Percentiles rank a stretch among this genome's conserved stretches.
These are phyloP conservation scores for Exsudoporus frostii DNA, from an alignment of 768 basidiomycete genomes.

Conservation along the genomic window DNA sequence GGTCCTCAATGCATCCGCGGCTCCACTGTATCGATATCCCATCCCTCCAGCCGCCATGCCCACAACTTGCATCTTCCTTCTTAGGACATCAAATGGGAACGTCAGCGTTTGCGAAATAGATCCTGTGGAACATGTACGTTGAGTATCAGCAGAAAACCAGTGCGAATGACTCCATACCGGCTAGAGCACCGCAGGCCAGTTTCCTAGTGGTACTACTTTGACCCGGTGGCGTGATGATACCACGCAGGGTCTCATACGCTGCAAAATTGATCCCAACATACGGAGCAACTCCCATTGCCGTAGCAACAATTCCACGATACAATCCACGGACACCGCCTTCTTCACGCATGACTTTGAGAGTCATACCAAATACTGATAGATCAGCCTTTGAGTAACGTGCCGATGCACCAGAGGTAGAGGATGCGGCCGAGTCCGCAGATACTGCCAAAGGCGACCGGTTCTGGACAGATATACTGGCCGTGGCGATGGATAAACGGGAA, in stretches of 20 bases:
- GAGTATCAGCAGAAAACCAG: not conserved
- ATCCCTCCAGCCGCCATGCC: slow-evolving; percentile 65
- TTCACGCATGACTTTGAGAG: slow-evolving; percentile 82
- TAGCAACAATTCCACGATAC: slow-evolving; percentile 82
- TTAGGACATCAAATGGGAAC: slow-evolving; percentile 92
- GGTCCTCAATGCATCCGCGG: slow-evolving; percentile 68
- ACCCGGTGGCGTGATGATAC: slow-evolving; percentile 77
- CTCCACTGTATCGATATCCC: slow-evolving; percentile 72
- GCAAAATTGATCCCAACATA: slow-evolving; percentile 92
- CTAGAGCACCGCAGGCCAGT: slow-evolving; percentile 81
- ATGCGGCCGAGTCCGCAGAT: slow-evolving; percentile 27
- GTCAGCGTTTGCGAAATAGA: slow-evolving; percentile 91
- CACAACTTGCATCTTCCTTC: slow-evolving; percentile 93
- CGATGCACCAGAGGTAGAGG: slow-evolving; percentile 50
- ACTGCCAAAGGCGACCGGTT: slow-evolving; percentile 20
- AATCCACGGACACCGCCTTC: slow-evolving; percentile 88
- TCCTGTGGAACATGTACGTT: slow-evolving; percentile 40
- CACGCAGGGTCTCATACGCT: slow-evolving; percentile 82
- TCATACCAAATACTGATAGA: slow-evolving; percentile 84
- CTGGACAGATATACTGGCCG: slow-evolving; percentile 63
- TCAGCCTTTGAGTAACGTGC: slow-evolving; percentile 48
- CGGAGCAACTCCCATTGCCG: slow-evolving; percentile 87
- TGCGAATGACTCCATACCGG: slow-evolving; percentile 46
- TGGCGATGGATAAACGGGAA: slow-evolving; percentile 88
- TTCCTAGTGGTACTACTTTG: slow-evolving; percentile 67